These are phyloP conservation scores for Coemansia sp. DNA, from an alignment of 192 early-diverging fungal species.

Conservation along the genomic window DNA sequence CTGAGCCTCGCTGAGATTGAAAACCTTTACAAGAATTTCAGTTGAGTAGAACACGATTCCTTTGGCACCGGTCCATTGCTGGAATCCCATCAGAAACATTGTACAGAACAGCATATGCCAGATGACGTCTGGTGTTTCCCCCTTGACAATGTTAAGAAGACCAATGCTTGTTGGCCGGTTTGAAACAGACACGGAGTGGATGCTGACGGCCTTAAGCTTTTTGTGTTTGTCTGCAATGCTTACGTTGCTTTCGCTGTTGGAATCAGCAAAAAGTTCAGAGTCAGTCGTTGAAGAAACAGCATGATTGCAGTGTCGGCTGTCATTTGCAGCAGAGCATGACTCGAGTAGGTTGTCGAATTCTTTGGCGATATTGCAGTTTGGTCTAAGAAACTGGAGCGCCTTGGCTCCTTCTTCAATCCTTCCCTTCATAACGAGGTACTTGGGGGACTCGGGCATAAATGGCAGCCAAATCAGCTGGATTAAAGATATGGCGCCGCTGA, in stretches of 20 bases:
- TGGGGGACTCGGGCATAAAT: constrained; percentile 75
- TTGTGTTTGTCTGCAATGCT: background rate
- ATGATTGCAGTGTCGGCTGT: background rate
- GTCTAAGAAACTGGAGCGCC: constrained; percentile 58
- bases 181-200: background rate
- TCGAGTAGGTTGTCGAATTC: constrained; percentile 60
- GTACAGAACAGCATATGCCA: constrained; percentile 61
- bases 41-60: constrained; percentile 83
- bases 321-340: constrained; percentile 14
- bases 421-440: constrained; percentile 59
- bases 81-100: constrained; percentile 67
- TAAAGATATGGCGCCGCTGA: constrained; percentile 61
- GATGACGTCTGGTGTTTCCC: constrained; percentile 54
- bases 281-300: too few relatives aligned
- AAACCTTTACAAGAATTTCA: constrained; percentile 65
- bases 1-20: constrained; percentile 48
- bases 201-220: background rate
- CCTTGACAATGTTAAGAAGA: constrained; percentile 38
- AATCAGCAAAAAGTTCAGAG: background rate
- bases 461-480: constrained; percentile 57
- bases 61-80: constrained; percentile 84
- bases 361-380: constrained; percentile 44
- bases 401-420: constrained; percentile 52
- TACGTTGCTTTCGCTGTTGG: constrained; percentile 6
- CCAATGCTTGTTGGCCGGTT: constrained; percentile 11